Percentiles rank a stretch among this genome's conserved stretches.
phyloP scores from a whole-genome alignment of 768 basidiomycete genomes.

The Russula abietina region DNA sequence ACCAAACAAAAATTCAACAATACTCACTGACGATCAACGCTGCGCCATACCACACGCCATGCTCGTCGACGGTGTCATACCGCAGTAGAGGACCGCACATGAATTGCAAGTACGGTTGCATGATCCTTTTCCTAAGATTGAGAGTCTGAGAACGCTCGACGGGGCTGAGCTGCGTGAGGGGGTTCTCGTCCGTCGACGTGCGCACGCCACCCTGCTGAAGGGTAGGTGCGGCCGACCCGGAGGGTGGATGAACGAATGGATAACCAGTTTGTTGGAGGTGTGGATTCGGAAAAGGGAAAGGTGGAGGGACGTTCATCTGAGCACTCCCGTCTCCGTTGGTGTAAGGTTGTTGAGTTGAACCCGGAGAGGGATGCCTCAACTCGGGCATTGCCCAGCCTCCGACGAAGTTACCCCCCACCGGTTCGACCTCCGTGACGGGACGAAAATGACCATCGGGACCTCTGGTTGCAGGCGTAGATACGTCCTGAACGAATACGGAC shows the following conservation, averaged over 20 bases:
- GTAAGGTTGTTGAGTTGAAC: slow-evolving; percentile 48
- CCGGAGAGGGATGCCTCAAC: slow-evolving; percentile 32
- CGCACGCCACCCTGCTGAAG: neutral
- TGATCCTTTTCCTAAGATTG: slow-evolving; percentile 50
- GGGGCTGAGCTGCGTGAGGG: slow-evolving; percentile 48
- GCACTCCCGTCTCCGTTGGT: slow-evolving; percentile 29
- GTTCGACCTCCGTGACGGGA: slow-evolving; percentile 53
- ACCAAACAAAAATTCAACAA: neutral
- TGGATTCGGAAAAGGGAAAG: neutral
- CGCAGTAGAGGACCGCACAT: slow-evolving; percentile 90
- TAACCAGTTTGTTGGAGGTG: slow-evolving; percentile 16
- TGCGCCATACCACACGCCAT: slow-evolving; percentile 83
- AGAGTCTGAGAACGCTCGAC: slow-evolving; percentile 52
- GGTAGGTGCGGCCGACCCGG: neutral
- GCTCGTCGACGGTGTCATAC: slow-evolving; percentile 80
- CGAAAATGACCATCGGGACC: slow-evolving; percentile 46
- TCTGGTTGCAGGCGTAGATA: slow-evolving; percentile 30
- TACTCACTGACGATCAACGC: slow-evolving; percentile 82
- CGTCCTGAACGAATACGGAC: slow-evolving; percentile 23
- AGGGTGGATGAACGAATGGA: slow-evolving; percentile 2
- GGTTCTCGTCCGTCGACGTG: slow-evolving; percentile 27
- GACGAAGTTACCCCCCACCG: slow-evolving; percentile 56
- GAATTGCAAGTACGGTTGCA: slow-evolving; percentile 80
- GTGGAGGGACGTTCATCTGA: neutral
- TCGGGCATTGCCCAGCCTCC: slow-evolving; percentile 45